Percentiles rank a stretch among this genome's conserved stretches.
Conservation (phyloP, 164 flowering plant genomes). For the Akebia trifoliata region DNA sequence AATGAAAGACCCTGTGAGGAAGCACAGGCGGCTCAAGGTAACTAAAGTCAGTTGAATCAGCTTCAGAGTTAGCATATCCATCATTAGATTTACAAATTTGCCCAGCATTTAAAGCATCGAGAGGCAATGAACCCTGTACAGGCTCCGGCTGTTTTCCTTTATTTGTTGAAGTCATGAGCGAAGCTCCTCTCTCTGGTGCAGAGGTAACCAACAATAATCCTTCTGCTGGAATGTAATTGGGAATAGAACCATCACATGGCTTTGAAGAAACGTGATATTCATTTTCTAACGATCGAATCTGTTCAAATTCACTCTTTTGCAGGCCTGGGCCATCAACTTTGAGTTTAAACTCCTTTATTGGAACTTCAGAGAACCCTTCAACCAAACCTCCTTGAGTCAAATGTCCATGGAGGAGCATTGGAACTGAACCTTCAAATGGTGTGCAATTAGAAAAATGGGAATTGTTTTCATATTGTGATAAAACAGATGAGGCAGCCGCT, state of each 20-base stretch:
- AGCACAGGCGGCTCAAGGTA: conserved; percentile 37
- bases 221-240: too few species aligned
- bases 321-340: conserved; percentile 31
- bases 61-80: conserved; percentile 37
- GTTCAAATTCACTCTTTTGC: conserved; percentile 27
- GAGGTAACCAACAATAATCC: too few species aligned
- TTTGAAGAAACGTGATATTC: conserved; percentile 24
- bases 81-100: conserved; percentile 23
- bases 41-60: conserved; percentile 36
- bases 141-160: conserved; percentile 23
- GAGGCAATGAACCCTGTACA: conserved; percentile 15
- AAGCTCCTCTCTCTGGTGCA: too few species aligned
- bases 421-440: conserved; percentile 23
- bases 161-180: conserved; percentile 20
- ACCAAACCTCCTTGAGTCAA: conserved; percentile 23
- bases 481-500: conserved; percentile 25
- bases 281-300: conserved; percentile 23
- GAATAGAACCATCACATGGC: conserved; percentile 23
- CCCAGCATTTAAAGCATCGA: conserved; percentile 28
- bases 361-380: conserved; percentile 23
- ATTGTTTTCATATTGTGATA: conserved; percentile 27
- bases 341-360: conserved; percentile 30
- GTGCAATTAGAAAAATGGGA: conserved; percentile 21
- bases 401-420: conserved; percentile 24
- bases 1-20: conserved; percentile 54